Evolutionary conservation across 164 flowering plant species (phyloP).

Genomic region (Aristolochia fimbriata): DNA sequence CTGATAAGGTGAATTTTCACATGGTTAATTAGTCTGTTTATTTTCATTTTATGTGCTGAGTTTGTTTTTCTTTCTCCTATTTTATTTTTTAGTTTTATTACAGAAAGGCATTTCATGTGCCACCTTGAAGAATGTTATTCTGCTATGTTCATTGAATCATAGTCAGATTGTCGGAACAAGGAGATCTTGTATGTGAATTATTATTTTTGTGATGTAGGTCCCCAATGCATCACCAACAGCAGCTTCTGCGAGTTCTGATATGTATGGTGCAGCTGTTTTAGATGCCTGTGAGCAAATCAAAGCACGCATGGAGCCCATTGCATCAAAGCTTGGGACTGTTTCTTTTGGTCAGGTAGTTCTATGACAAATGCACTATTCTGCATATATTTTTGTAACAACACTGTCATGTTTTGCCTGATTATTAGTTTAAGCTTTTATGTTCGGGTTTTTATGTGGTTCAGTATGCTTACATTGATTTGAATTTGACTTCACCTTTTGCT

Average conservation of each 20-base stretch:
- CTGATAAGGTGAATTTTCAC: constrained; percentile 71
- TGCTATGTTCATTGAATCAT: neutral
- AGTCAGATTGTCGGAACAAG: neutral
- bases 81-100: neutral
- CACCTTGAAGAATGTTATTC: neutral
- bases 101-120: neutral
- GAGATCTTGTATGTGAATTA: too few relatives aligned
- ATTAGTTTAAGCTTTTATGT: too few relatives aligned
- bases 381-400: too few relatives aligned
- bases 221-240: constrained; percentile 98
- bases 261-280: constrained; percentile 95
- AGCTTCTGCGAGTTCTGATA: constrained; percentile 98
- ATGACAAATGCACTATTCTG: neutral
- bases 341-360: constrained; percentile 78
- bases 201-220: constrained; percentile 31
- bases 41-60: too few relatives aligned
- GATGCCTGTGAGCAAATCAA: constrained; percentile 98
- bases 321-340: constrained; percentile 33
- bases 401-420: neutral
- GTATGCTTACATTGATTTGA: neutral
- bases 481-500: neutral
- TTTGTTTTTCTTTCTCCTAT: neutral
- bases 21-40: too few relatives aligned
- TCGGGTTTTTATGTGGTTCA: too few relatives aligned
- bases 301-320: constrained; percentile 80